Evolutionary conservation across 768 basidiomycete genomes (phyloP).

Genomic region (Boletus sensibilis): DNA sequence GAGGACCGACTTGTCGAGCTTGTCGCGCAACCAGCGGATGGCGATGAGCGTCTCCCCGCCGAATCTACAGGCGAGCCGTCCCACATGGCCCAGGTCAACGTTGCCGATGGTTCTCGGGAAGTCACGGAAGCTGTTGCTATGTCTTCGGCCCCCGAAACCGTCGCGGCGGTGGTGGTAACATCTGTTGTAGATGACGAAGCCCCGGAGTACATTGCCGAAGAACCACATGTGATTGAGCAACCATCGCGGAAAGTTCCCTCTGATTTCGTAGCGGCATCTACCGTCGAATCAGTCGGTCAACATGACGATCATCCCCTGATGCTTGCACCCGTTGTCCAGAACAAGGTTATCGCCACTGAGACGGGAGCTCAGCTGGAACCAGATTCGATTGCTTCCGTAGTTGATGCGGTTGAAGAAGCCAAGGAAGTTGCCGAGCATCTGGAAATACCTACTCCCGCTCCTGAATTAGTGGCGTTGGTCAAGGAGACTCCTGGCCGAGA

Average conservation of each 20-base stretch:
- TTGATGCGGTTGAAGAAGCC: conserved; percentile 10
- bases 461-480: conserved; percentile 11
- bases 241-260: conserved; percentile 4
- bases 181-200: not conserved
- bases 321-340: not conserved
- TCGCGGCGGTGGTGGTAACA: not conserved
- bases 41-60: not conserved
- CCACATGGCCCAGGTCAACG: conserved; percentile 1
- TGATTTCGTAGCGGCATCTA: conserved; percentile 5
- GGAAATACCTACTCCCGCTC: conserved; percentile 15
- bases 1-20: not conserved
- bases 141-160: not conserved
- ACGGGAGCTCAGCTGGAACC: conserved; percentile 11
- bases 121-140: conserved; percentile 4
- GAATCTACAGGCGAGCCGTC: not conserved
- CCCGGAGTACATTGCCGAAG: not conserved
- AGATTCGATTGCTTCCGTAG: not conserved
- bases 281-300: conserved; percentile 3
- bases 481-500: conserved; percentile 19
- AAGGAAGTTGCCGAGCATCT: conserved; percentile 6
- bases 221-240: conserved; percentile 2
- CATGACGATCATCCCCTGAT: conserved; percentile 1
- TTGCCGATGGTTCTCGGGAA: conserved; percentile 4
- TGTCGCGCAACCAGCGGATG: not conserved
- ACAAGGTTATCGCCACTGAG: conserved; percentile 10